Base-by-base conservation (phyloP, 2,329 filamentous ascomycete species). In the Cyphellophora attinorum region DNA sequence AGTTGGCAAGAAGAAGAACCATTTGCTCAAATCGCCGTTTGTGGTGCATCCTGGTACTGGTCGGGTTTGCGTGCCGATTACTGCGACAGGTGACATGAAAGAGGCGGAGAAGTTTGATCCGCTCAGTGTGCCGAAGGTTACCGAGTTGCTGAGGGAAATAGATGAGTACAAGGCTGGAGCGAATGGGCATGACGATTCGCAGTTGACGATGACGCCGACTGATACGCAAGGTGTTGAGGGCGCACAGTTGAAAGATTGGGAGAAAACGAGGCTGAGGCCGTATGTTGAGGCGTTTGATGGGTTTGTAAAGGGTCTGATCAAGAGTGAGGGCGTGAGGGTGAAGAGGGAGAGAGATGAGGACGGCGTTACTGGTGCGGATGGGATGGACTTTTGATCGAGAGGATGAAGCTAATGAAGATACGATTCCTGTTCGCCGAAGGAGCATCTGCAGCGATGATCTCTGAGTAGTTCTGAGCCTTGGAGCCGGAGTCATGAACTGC, bases 1-100 rank as follows among this genome's bases (percentile, higher is more conserved):
- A 59, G 91, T 98, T 55, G 91, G 83, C 54, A 96, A 96, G 68
- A 94, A 95, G 57, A 76, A 93, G 38, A 96, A 95, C 64, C 91
- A 98, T 71, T 76, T 98, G 70, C 78, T 98, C 49, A 98, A 98
- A 58, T 88, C 81, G 42, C 91, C 91, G 1, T 98, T 98, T 53
- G 89, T 95, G 41, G 80, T 98, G 23, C 91, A 98, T 56, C 91
- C 91, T 0, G 86, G 86, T 12, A 98, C 91, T 0, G 89, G 91
- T 1, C 68, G 89, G 35, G 85, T 98, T 5, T 98, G 91, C 64
- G 91, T 98, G 33, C 91, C 91, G 2, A 96, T 98, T 51, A 84
- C 96, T 55, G 73, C 76, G 1, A 40, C 33, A 15, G 48, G 46
- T 13, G 44, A 48, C 19, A 48, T 49, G 46, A 35, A 36, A 13